Evolutionary conservation across 1,284 basidiomycete species (phyloP), one percentile per base, ranked within the genome.

Genomic region (Microbotryomycetes sp.): DNA sequence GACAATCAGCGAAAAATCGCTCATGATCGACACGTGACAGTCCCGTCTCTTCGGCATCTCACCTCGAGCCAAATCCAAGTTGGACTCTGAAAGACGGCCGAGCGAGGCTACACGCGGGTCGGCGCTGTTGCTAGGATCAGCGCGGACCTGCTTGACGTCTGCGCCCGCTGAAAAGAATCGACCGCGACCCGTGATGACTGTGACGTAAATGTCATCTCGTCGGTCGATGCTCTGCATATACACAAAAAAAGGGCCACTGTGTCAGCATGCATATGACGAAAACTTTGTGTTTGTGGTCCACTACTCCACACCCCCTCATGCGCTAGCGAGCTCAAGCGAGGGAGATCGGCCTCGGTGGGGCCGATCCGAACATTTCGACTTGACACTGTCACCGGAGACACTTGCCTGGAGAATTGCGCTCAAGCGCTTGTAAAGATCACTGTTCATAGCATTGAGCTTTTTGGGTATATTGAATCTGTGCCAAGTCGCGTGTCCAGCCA

Each of bases 371-470:
- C 46, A 26, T 48, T 26, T 21, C 18, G 21, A 21, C 7, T 0
- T 21, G 21, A 26, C 46, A 15, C 46, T 48, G 46, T 26, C 21
- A 26, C 9, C 46, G 21, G 46, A 21, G 21, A 26, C 21, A 57
- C 50, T 52, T 11, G 29, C 50, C 50, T 52, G 50, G 2, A 52
- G 24, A 26, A 52, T 24, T n/a, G 50, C 29, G n/a, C 50, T 52
- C 13, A 52, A 29, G 29, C 50, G 50, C 27, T 52, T 52, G 50
- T 52, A 67, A 23, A 64, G 60, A 5, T 35, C 24, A 2, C 24
- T 3, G 35, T 67, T 58, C 24, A 67, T 56, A 1, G 65, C 65
- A 35, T 67, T 67, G 55, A 61, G 61, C 60, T 67, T 64, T 16
- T 52, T 50, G 27, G 65, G 65, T 24, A 56, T 50, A 51, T 67